Percentiles rank a stretch among this genome's conserved stretches.
Conservation (phyloP, 148 eudicot genomes). For the Camellia japonica region DNA sequence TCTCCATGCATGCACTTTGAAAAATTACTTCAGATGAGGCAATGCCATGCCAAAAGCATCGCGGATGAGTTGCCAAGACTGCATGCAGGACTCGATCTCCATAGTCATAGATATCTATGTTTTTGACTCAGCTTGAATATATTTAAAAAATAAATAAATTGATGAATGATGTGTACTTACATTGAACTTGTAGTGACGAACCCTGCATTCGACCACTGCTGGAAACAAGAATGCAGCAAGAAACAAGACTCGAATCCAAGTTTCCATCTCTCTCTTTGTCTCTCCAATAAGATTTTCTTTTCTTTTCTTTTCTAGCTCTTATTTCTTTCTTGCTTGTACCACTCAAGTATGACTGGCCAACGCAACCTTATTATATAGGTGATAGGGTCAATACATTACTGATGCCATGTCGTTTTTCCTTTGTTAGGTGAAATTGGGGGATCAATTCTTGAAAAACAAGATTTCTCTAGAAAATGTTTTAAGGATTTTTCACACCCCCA, state of each 20-base stretch:
- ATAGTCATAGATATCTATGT: too few species aligned
- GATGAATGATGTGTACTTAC: constrained; percentile 25
- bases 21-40: too few species aligned
- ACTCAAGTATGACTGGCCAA: constrained; percentile 17
- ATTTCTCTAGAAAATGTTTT: not conserved
- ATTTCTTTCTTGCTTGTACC: constrained; percentile 10
- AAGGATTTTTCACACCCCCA: not conserved
- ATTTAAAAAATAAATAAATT: too few species aligned
- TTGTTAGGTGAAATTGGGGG: constrained; percentile 26
- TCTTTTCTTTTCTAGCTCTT: not conserved
- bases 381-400: not conserved
- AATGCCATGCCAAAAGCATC: not conserved
- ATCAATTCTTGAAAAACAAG: constrained; percentile 27
- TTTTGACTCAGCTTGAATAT: too few species aligned
- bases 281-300: not conserved
- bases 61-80: not conserved
- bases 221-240: constrained; percentile 29
- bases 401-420: constrained; percentile 42
- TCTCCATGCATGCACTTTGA: too few species aligned
- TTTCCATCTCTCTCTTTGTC: constrained; percentile 14
- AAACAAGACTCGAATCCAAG: constrained; percentile 34
- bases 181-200: constrained; percentile 50
- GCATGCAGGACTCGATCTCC: too few species aligned
- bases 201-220: constrained; percentile 34
- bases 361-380: constrained; percentile 42